These are phyloP conservation scores for Vitis labrusca DNA, from an alignment of 164 flowering plant species.

Conservation along the genomic window DNA sequence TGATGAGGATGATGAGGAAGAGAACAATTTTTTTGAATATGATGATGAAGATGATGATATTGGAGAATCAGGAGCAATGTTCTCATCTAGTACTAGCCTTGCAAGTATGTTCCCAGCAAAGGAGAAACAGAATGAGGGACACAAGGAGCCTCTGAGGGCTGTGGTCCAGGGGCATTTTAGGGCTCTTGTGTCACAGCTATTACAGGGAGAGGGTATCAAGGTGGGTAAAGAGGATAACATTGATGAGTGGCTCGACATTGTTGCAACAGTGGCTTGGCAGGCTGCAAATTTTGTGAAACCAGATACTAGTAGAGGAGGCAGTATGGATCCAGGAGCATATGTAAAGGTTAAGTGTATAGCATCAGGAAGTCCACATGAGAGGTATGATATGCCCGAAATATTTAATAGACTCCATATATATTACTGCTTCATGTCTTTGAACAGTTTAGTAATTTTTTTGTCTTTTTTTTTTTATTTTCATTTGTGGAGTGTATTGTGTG, in stretches of 20 bases:
- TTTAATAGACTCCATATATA: too few relatives aligned
- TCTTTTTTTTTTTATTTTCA: neutral
- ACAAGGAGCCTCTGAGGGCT: slow-evolving; percentile 64
- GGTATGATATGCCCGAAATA: slow-evolving; percentile 36
- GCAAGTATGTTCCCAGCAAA: slow-evolving; percentile 37
- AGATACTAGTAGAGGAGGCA: slow-evolving; percentile 86
- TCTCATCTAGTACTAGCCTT: slow-evolving; percentile 53
- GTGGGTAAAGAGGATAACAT: slow-evolving; percentile 30
- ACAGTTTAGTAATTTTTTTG: neutral
- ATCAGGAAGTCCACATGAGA: slow-evolving; percentile 72
- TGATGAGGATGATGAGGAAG: slow-evolving; percentile 63
- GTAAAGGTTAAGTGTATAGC: slow-evolving; percentile 90
- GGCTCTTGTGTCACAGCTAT: slow-evolving; percentile 88
- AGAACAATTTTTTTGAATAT: slow-evolving; percentile 56
- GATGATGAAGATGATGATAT: slow-evolving; percentile 89
- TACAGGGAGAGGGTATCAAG: slow-evolving; percentile 70
- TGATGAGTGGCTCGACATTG: slow-evolving; percentile 75
- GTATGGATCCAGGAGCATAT: slow-evolving; percentile 96
- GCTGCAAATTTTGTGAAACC: slow-evolving; percentile 94
- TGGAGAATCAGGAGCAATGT: slow-evolving; percentile 53
- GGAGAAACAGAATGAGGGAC: slow-evolving; percentile 53
- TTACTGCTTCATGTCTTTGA: too few relatives aligned
- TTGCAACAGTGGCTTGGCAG: slow-evolving; percentile 82
- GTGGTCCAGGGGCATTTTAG: slow-evolving; percentile 82
- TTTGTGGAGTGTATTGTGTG: neutral